A percentile compares a stretch with the other conserved stretches of the same genome.
Evolutionary conservation across 495 filamentous ascomycete species (phyloP).

Genomic region (Podospora pseudopauciseta): DNA sequence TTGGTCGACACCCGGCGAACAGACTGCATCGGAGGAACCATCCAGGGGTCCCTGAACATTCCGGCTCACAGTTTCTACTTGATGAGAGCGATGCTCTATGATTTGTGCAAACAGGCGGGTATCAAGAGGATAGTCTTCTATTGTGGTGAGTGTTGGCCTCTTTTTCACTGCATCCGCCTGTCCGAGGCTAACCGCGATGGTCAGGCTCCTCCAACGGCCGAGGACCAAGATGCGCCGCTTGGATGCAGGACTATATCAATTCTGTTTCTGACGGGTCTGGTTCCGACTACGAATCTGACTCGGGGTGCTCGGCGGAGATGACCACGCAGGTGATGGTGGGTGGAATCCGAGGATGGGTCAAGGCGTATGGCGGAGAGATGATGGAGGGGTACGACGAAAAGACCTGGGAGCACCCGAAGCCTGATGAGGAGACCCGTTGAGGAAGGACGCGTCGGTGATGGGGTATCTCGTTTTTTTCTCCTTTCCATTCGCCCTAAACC

Average conservation of each 20-base stretch:
- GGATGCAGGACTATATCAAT: conserved; percentile 46
- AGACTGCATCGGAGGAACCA: conserved; percentile 32
- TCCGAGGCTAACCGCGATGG: not conserved
- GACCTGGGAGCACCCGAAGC: conserved; percentile 40
- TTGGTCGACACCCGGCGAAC: conserved; percentile 32
- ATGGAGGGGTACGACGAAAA: conserved; percentile 48
- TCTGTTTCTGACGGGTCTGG: conserved; percentile 24
- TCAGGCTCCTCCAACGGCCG: conserved; percentile 43
- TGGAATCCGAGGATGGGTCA: conserved; percentile 50
- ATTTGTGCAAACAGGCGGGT: conserved; percentile 41
- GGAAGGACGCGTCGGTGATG: conserved; percentile 24
- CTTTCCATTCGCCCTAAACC: not conserved
- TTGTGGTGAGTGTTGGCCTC: conserved; percentile 39
- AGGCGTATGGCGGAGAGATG: conserved; percentile 41
- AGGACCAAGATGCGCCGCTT: conserved; percentile 46
- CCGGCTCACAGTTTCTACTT: conserved; percentile 49
- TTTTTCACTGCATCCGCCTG: not conserved
- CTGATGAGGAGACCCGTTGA: not conserved
- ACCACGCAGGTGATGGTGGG: conserved; percentile 44
- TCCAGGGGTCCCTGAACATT: conserved; percentile 40
- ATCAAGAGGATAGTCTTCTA: conserved; percentile 48
- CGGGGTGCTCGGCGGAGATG: conserved; percentile 19
- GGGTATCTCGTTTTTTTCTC: conserved; percentile 20
- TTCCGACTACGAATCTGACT: conserved; percentile 12
- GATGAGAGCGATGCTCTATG: conserved; percentile 37